Evolutionary conservation across 345 rosid species (phyloP).

Genomic region (Acer negundo): DNA sequence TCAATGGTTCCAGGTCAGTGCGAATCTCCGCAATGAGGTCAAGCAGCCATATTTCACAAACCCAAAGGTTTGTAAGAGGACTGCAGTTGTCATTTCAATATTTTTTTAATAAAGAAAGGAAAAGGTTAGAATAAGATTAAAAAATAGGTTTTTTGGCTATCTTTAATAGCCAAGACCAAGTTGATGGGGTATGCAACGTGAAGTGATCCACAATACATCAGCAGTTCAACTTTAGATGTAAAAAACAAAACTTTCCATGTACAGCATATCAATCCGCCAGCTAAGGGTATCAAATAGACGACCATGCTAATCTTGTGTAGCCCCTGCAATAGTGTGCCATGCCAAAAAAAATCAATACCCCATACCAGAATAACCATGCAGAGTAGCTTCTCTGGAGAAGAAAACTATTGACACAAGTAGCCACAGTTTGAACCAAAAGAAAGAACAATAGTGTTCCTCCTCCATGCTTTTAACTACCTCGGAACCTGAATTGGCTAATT

Average conservation of each 20-base stretch:
- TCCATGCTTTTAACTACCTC: constrained; percentile 24
- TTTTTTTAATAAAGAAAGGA: background rate
- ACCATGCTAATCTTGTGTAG: constrained; percentile 67
- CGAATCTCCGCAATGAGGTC: background rate
- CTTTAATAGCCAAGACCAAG: constrained; percentile 29
- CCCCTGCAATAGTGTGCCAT: constrained; percentile 79
- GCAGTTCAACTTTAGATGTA: constrained; percentile 51
- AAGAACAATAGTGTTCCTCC: constrained; percentile 22
- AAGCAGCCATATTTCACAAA: constrained; percentile 22
- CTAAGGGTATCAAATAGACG: constrained; percentile 63
- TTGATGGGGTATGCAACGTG: constrained; percentile 31
- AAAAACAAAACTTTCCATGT: constrained; percentile 63
- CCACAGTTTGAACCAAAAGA: constrained; percentile 24
- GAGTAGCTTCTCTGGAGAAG: constrained; percentile 35
- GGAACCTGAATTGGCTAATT: constrained; percentile 28
- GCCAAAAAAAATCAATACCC: constrained; percentile 70
- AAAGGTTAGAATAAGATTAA: background rate
- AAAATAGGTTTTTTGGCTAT: constrained; percentile 24
- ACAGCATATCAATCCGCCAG: constrained; percentile 81
- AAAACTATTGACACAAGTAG: constrained; percentile 29
- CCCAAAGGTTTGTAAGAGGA: constrained; percentile 13
- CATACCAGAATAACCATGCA: constrained; percentile 38
- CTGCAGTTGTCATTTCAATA: constrained; percentile 9
- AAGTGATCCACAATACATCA: constrained; percentile 42
- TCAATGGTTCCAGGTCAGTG: constrained; percentile 13